Base-by-base conservation (phyloP, 148 eudicot genomes). In the Camellia sinensis region DNA sequence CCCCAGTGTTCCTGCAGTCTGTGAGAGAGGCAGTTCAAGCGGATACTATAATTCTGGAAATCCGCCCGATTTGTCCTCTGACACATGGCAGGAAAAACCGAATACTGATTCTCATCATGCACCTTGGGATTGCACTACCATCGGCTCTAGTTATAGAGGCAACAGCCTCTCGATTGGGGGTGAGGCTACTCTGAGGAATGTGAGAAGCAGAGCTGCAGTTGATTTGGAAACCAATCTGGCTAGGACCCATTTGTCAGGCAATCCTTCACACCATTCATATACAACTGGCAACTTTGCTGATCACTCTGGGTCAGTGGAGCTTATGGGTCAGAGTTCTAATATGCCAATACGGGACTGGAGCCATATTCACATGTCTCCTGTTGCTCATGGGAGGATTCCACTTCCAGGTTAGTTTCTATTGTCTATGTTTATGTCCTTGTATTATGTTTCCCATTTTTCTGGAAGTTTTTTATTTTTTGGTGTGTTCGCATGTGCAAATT, bases 131-230 rank as follows among this genome's bases (percentile, higher is more conserved):
- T 75, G 82, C 65, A 69, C 82, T 81, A 13, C 80, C 48, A 66
- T 75, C 43, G 80, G 84, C 80, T 80, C 93, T 7, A 76, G 79
- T 75, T 87, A 86, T 73, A 74, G 91, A 78, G 69, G 75, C 72
- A 86, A 76, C 80, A 85, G 86, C 80, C 83, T 86, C 71, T 83
- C 93, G 21, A 76, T 83, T 76, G 91, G 90, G 21, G 83, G 86
- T 76, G 95, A 92, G 73, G 79, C 82, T 74, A 81, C 93, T 80
- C 62, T 57, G 15, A 87, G 95, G 86, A 95, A 95, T 85, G 97
- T 95, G 75, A 89, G 97, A 86, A 92, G 92, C 77, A 86, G 93
- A 76, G 66, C 90, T 73, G 69, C 89, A 61, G 46, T 88, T 83
- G 93, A 91, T 68, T 78, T 84, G 83, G 93, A 91, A 75, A 68